Conservation (phyloP, 257 asterid species). For the Leonotis leonurus region DNA sequence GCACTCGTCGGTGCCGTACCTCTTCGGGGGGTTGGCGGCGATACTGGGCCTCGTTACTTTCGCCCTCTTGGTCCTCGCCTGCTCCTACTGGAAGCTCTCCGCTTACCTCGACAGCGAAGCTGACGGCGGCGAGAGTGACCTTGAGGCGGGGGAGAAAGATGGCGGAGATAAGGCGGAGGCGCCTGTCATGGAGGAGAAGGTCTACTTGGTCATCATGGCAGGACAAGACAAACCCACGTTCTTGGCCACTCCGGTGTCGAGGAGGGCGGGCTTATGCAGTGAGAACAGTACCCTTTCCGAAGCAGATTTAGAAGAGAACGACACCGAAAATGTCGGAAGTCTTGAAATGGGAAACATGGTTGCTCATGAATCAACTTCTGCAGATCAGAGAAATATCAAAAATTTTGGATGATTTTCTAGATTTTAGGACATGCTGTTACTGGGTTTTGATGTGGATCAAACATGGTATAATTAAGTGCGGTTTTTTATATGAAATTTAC, state of each 20-base stretch:
- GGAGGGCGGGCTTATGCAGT: conserved; percentile 30
- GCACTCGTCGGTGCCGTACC: conserved; percentile 94
- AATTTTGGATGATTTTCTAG: conserved; percentile 6
- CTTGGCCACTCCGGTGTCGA: conserved; percentile 72
- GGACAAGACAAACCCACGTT: conserved; percentile 81
- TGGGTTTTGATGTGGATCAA: background rate
- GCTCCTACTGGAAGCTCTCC: conserved; percentile 76
- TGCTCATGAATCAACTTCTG: conserved; percentile 8
- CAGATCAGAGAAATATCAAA: conserved; percentile 11
- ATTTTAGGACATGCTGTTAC: too few species aligned
- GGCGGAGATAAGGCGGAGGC: conserved; percentile 22
- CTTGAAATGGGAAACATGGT: conserved; percentile 10
- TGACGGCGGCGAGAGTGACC: conserved; percentile 39
- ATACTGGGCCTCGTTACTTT: conserved; percentile 84
- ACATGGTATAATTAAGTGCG: conserved; percentile 5
- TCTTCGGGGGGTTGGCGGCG: conserved; percentile 87
- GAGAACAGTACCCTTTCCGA: conserved; percentile 24
- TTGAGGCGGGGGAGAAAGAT: conserved; percentile 40
- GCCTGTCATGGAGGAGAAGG: conserved; percentile 60
- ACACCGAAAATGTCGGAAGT: conserved; percentile 9
- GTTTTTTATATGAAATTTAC: conserved; percentile 10
- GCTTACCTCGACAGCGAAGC: conserved; percentile 36
- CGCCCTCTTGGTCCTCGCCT: conserved; percentile 70
- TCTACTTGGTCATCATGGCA: conserved; percentile 80
- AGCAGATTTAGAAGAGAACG: conserved; percentile 24